Conservation (phyloP, 441 rosid genomes). For the Euphorbia schlechtendalii region DNA sequence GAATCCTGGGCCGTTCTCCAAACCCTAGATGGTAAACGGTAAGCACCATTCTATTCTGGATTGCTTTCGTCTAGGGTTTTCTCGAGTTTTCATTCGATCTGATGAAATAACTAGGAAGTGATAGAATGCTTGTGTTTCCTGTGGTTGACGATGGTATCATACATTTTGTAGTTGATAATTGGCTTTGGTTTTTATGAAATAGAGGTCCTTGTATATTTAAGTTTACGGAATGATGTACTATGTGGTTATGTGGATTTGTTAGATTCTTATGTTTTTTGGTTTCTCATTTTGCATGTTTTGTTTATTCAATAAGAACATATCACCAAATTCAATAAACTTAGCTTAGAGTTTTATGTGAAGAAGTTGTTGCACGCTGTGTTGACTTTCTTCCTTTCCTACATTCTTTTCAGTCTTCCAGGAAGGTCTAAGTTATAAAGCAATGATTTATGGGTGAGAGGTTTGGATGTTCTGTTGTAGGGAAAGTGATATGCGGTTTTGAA, state of each 20-base stretch:
- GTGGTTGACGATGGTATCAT: background rate
- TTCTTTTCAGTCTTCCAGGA: slow-evolving; percentile 3
- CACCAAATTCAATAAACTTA: background rate
- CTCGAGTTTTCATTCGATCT: background rate
- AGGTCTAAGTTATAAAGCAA: slow-evolving; percentile 6
- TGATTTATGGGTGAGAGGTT: slow-evolving; percentile 21
- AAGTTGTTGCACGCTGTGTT: background rate
- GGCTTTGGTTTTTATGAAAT: background rate
- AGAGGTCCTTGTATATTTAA: background rate
- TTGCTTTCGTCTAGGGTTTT: slow-evolving; percentile 10
- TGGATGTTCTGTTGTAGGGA: slow-evolving; percentile 23
- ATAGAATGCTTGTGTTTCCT: background rate
- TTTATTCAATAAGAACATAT: background rate
- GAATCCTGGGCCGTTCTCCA: background rate
- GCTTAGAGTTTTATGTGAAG: background rate
- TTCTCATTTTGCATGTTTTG: background rate
- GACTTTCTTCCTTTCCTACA: background rate
- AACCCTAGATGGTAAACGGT: slow-evolving; percentile 9
- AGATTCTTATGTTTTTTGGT: background rate
- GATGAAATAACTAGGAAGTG: background rate
- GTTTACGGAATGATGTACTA: background rate
- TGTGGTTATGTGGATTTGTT: background rate
- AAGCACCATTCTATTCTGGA: background rate
- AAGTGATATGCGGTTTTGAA: slow-evolving; percentile 73
- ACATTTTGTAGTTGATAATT: background rate